These are phyloP conservation scores for Posidonia oceanica DNA, from an alignment of 116 monocot species.

Conservation along the genomic window DNA sequence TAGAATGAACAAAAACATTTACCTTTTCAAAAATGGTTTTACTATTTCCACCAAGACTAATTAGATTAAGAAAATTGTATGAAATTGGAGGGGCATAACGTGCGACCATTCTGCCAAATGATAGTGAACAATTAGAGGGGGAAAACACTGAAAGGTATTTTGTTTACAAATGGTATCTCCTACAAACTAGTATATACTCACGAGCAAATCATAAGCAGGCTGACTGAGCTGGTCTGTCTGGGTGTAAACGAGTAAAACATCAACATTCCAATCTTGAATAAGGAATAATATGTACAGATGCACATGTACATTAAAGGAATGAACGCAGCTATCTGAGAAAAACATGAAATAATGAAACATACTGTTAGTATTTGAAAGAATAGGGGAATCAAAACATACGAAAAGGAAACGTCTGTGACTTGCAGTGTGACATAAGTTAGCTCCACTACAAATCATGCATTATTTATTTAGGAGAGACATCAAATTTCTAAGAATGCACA, in stretches of 20 bases:
- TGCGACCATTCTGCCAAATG: constrained; percentile 80
- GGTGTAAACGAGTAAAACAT: constrained; percentile 94
- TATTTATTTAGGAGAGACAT: too few species aligned
- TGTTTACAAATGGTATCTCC: neutral
- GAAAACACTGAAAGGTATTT: neutral
- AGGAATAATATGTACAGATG: constrained; percentile 95
- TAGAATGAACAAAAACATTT: neutral
- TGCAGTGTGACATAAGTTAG: too few species aligned
- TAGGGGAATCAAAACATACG: neutral
- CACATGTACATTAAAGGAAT: constrained; percentile 98
- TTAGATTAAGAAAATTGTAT: constrained; percentile 96
- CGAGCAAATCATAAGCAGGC: constrained; percentile 99
- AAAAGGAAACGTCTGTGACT: too few species aligned
- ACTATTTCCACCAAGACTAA: constrained; percentile 57
- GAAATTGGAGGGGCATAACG: constrained; percentile 97
- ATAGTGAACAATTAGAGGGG: neutral
- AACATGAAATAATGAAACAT: constrained; percentile 3
- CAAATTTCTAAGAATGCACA: too few species aligned
- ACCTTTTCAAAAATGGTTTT: constrained; percentile 97
- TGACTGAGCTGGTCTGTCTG: constrained; percentile 91
- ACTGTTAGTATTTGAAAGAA: neutral
- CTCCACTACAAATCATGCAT: too few species aligned
- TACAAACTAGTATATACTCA: constrained; percentile 28
- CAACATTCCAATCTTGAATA: constrained; percentile 97
- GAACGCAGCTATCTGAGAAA: constrained; percentile 85